phyloP scores from a whole-genome alignment of 2,329 filamentous ascomycete genomes.

The Exophiala phaeomuriformis region DNA sequence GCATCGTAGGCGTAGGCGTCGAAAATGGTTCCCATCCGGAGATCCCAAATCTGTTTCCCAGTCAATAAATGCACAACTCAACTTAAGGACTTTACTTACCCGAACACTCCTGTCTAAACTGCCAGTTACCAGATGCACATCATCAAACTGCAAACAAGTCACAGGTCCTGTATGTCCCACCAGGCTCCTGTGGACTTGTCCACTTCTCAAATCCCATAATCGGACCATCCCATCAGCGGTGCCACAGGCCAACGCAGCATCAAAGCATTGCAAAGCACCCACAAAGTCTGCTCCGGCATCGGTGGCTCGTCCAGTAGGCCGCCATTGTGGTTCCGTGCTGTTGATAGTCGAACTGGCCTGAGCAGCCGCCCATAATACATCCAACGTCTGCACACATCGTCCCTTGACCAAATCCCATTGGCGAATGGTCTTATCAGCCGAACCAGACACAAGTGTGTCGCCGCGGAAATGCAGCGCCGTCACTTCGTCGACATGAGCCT shows the following conservation, averaged over 20 bases:
- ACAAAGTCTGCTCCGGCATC: constrained; percentile 79
- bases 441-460: constrained; percentile 87
- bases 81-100: constrained; percentile 50
- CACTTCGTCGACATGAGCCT: constrained; percentile 87
- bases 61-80: constrained; percentile 8
- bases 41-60: constrained; percentile 86
- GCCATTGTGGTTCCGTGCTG: constrained; percentile 53
- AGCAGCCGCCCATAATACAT: constrained; percentile 95
- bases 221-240: constrained; percentile 97
- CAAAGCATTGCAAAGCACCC: constrained; percentile 88
- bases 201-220: constrained; percentile 91
- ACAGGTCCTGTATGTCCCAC: constrained; percentile 94
- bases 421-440: constrained; percentile 90
- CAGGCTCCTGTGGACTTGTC: constrained; percentile 91
- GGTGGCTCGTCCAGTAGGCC: constrained; percentile 56
- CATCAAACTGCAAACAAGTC: constrained; percentile 91
- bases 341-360: constrained; percentile 69
- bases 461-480: constrained; percentile 87
- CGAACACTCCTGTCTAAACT: constrained; percentile 87
- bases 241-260: constrained; percentile 88
- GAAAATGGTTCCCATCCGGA: constrained; percentile 88
- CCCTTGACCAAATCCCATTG: constrained; percentile 98
- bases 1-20: constrained; percentile 95
- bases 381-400: constrained; percentile 93
- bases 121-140: constrained; percentile 87